These are phyloP conservation scores for Fusarium sp. DNA, from an alignment of 2,329 filamentous ascomycete species.

Conservation along the genomic window DNA sequence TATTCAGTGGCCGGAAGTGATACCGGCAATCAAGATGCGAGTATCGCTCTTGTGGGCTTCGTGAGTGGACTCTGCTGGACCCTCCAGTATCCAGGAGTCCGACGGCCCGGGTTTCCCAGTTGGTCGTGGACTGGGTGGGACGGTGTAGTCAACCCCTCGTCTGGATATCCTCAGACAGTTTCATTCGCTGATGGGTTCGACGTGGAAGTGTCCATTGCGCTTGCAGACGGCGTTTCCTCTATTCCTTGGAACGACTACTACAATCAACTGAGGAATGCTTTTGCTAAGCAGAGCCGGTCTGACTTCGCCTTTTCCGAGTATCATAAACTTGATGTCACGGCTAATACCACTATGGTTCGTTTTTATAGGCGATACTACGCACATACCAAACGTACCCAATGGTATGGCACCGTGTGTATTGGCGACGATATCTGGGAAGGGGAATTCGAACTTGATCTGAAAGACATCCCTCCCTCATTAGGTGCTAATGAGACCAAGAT, in stretches of 20 bases:
- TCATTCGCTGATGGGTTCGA: neutral
- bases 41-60: neutral
- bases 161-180: too few species aligned
- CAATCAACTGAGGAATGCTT: neutral
- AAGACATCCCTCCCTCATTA: neutral
- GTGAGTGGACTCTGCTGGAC: neutral
- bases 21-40: neutral
- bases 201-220: neutral
- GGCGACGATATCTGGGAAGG: neutral
- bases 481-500: neutral
- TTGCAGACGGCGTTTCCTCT: neutral
- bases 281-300: neutral
- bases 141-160: neutral
- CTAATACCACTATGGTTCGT: neutral
- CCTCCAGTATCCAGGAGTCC: neutral
- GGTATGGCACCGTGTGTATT: neutral
- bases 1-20: too few species aligned
- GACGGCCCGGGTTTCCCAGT: neutral
- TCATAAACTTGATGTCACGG: neutral
- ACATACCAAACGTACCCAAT: neutral
- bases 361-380: neutral
- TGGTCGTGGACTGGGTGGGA: too few species aligned
- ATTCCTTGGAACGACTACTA: neutral
- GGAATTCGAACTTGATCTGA: neutral
- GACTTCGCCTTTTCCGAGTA: neutral